A percentile compares a stretch with the other conserved stretches of the same genome.
phyloP scores from a whole-genome alignment of 345 rosid genomes.

The Carallia pectinifolia region DNA sequence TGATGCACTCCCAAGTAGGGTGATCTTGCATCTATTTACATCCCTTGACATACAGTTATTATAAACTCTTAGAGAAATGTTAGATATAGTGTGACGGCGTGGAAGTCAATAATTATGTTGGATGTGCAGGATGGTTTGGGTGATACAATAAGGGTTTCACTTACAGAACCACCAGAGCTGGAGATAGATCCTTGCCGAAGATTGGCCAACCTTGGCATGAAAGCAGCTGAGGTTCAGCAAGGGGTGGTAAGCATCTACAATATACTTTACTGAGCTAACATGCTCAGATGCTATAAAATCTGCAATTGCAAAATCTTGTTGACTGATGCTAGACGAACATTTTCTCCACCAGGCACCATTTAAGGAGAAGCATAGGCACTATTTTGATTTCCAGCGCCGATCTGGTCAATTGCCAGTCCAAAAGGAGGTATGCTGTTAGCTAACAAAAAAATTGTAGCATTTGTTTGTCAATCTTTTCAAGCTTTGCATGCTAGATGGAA shows the following conservation, averaged over 20 bases:
- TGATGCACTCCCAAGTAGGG: neutral
- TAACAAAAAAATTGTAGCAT: neutral
- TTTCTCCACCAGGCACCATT: constrained; percentile 67
- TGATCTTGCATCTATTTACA: neutral
- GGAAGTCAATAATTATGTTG: constrained; percentile 14
- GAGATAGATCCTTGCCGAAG: constrained; percentile 96
- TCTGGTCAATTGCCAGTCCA: constrained; percentile 87
- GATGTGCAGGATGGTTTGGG: constrained; percentile 88
- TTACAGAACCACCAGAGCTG: constrained; percentile 91
- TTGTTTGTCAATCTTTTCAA: neutral
- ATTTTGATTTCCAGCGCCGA: constrained; percentile 83
- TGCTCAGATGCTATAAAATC: constrained; percentile 11
- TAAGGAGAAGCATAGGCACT: constrained; percentile 90
- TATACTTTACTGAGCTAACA: constrained; percentile 4
- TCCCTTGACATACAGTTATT: constrained; percentile 3
- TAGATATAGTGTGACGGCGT: neutral
- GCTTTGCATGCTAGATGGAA: constrained; percentile 7
- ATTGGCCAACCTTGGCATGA: constrained; percentile 86
- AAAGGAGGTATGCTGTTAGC: constrained; percentile 63
- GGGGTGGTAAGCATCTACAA: constrained; percentile 74
- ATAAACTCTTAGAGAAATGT: neutral
- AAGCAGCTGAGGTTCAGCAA: constrained; percentile 75
- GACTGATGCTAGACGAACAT: constrained; percentile 5
- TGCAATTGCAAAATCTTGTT: constrained; percentile 8
- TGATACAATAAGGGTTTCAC: constrained; percentile 95